Conservation (phyloP, 129 eudicot genomes). For the Flaveria linearis region DNA sequence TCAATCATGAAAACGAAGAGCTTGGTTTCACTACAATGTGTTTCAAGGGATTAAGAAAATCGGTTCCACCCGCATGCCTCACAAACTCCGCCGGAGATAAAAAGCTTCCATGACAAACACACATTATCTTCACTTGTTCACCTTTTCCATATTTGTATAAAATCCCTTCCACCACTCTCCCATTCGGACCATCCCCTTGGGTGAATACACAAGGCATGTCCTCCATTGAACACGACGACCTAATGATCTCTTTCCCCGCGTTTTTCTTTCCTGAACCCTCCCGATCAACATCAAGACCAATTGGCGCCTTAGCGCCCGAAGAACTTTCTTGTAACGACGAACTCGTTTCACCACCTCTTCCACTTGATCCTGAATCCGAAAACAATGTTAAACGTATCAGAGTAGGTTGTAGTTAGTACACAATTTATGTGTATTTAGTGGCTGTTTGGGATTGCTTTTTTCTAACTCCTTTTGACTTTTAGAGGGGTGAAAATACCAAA, state of each 20-base stretch:
- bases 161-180: conserved; percentile 71
- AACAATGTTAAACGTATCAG: neutral
- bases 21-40: conserved; percentile 79
- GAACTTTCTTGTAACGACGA: conserved; percentile 43
- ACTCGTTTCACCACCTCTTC: conserved; percentile 57
- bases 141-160: conserved; percentile 73
- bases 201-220: conserved; percentile 92
- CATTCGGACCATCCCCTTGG: conserved; percentile 74
- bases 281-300: conserved; percentile 20
- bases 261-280: conserved; percentile 34
- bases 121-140: conserved; percentile 79
- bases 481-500: too few species aligned
- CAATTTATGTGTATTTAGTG: too few species aligned
- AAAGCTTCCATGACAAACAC: conserved; percentile 79
- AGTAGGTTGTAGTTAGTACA: too few species aligned
- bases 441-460: too few species aligned
- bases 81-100: conserved; percentile 80
- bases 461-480: too few species aligned
- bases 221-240: conserved; percentile 25
- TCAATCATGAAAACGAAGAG: conserved; percentile 39
- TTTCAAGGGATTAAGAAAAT: conserved; percentile 61
- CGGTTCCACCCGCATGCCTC: conserved; percentile 78
- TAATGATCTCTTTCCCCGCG: conserved; percentile 31
- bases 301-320: conserved; percentile 28
- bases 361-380: conserved; percentile 55